phyloP scores from a whole-genome alignment of 495 filamentous ascomycete genomes.

The Chaetomium cochliodes region DNA sequence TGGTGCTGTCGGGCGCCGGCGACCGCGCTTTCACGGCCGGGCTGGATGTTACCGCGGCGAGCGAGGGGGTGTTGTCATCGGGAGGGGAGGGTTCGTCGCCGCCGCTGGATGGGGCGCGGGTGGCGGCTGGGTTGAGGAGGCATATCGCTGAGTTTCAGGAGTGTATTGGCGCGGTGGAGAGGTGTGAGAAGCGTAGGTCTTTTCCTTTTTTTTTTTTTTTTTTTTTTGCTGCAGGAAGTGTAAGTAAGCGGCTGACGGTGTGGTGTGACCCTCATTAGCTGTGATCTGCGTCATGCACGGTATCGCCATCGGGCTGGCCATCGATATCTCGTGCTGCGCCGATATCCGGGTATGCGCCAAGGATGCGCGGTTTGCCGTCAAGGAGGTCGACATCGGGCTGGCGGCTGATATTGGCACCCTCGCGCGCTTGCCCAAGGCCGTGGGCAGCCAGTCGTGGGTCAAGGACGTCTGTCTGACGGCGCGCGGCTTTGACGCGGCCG shows the following conservation, averaged over 20 bases:
- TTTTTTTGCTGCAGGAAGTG: neutral
- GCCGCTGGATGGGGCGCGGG: conserved; percentile 66
- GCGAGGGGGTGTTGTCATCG: conserved; percentile 41
- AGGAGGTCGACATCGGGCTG: conserved; percentile 93
- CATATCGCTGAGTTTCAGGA: conserved; percentile 76
- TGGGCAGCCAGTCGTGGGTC: conserved; percentile 77
- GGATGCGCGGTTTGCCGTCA: conserved; percentile 70
- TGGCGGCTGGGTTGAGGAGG: conserved; percentile 61
- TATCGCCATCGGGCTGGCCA: conserved; percentile 73
- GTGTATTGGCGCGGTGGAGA: conserved; percentile 73
- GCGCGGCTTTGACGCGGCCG: conserved; percentile 70
- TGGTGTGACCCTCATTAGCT: conserved; percentile 43
- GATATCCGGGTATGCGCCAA: conserved; percentile 75
- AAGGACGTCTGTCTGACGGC: conserved; percentile 86
- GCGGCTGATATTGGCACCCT: conserved; percentile 93
- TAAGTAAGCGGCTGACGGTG: neutral
- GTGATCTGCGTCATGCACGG: conserved; percentile 85
- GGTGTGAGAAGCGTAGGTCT: conserved; percentile 79
- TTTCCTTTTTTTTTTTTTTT: neutral
- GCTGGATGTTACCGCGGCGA: conserved; percentile 67
- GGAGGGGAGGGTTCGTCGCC: conserved; percentile 39
- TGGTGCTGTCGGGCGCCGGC: conserved; percentile 81
- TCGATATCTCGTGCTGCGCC: conserved; percentile 75
- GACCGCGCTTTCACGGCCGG: conserved; percentile 82
- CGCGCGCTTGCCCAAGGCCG: conserved; percentile 78